Base-by-base conservation (phyloP, 2,329 filamentous ascomycete genomes). In the Calycina herbarum region DNA sequence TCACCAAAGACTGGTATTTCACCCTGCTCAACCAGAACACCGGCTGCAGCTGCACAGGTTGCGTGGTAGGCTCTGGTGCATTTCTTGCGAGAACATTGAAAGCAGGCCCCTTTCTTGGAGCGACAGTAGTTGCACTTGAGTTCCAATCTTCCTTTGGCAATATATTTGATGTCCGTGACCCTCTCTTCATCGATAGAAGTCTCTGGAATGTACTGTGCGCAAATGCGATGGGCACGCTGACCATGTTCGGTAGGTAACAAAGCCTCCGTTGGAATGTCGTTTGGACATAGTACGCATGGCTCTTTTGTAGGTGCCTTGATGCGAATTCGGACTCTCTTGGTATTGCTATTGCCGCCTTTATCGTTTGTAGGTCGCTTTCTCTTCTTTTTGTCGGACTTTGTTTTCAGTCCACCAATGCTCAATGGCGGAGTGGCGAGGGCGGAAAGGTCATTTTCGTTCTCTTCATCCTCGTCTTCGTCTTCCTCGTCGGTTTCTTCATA, bases 91-190 rank as follows among this genome's bases (percentile, higher is more conserved):
- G 93, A 96, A 78, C 95, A 99, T 77, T 98, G 94, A 80, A 99
- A 96, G 79, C 94, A 97, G 17, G 93, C 93, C n/a, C 95, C 95
- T 65, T 91, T 91, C 78, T 95, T 96, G 38, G 93, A 96, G 40
- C 94, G 92, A 76, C 95, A 99, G 79, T 92, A 97, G 68, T 96
- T 88, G 77, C 95, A 99, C 78, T 96, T 97, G 71, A 98, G 88
- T 31, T 96, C 93, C 71, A 96, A 81, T 24, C 94, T 91, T 64
- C 91, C 92, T 77, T 95, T 94, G 75, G 91, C 89, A 70, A 98
- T 93, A 67, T 87, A 86, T n/a, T 86, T 85, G 61, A 93, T 86
- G 71, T 96, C 94, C 70, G 86, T 90, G 29, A 97, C 85, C 10
- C 87, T 85, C 67, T 93, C 67, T 82, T 80, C 31, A 91, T 92